Conservation (phyloP, 108 stramenopile species). For the Poteriospumella lacustris region DNA sequence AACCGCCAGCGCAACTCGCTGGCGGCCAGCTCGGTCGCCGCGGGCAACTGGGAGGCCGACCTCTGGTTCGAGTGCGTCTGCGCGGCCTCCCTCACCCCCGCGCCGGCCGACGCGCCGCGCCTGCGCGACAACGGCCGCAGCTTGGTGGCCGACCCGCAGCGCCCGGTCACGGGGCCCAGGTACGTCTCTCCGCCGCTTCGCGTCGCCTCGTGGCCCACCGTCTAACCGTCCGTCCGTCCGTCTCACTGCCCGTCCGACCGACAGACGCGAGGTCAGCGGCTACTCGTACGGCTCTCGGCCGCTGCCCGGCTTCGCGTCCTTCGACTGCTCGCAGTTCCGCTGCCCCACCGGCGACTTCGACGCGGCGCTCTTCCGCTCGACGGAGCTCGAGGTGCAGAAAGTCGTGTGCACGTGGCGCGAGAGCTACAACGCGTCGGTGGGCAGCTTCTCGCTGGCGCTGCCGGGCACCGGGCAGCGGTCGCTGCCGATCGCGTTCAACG, state of each 20-base stretch:
- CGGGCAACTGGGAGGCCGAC: slow-evolving; percentile 18
- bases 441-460: not conserved
- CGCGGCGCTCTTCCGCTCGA: not conserved
- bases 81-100: not conserved
- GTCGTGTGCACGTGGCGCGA: not conserved
- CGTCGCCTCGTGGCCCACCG: no score
- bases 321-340: not conserved
- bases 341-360: not conserved
- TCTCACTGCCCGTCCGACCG: no score
- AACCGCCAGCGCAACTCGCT: no score
- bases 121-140: no score
- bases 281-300: not conserved
- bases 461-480: not conserved
- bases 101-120: no score
- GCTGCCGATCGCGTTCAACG: not conserved
- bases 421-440: not conserved
- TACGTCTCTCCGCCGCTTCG: no score
- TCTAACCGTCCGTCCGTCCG: no score
- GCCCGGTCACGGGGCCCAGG: no score
- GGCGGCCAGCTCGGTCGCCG: no score
- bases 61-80: not conserved
- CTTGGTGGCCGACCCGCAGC: no score
- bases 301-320: not conserved
- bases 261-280: not conserved
- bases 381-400: not conserved